Evolutionary conservation across 805 yeast genomes (phyloP).

Genomic region (Cyberlindnera euphorbiae): DNA sequence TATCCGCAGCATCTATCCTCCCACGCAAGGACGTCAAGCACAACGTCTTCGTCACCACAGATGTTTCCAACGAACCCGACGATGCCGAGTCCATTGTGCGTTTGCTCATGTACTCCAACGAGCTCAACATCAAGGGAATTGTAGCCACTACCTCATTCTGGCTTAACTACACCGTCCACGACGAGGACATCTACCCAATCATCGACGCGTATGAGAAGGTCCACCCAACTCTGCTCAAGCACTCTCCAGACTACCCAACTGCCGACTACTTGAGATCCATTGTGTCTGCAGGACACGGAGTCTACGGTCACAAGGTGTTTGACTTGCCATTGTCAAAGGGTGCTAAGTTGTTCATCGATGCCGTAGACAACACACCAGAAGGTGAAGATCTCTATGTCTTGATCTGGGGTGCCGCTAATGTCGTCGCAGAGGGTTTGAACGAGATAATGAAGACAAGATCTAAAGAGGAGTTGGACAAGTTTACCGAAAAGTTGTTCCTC

Average conservation of each 20-base stretch:
- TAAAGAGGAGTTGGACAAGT: constrained; percentile 11
- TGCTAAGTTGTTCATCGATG: constrained; percentile 23
- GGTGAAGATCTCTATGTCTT: constrained; percentile 22
- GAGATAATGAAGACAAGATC: constrained; percentile 20
- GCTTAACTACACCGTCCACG: constrained; percentile 28
- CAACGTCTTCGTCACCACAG: constrained; percentile 28
- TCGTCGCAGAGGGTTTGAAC: constrained; percentile 29
- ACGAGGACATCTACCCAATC: constrained; percentile 29
- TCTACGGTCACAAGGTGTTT: constrained; percentile 25
- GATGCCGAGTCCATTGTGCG: constrained; percentile 30
- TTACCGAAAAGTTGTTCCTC: constrained; percentile 20
- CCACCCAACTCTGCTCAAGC: constrained; percentile 23
- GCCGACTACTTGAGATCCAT: constrained; percentile 26
- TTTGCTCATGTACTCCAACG: constrained; percentile 28
- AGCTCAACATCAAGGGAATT: constrained; percentile 26
- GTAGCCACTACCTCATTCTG: constrained; percentile 32
- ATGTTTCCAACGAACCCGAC: constrained; percentile 30
- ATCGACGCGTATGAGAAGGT: constrained; percentile 29
- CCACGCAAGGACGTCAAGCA: constrained; percentile 29
- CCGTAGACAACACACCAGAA: constrained; percentile 18
- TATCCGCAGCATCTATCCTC: background rate
- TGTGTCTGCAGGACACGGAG: constrained; percentile 23
- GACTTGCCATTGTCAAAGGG: constrained; percentile 21
- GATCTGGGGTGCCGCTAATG: constrained; percentile 31
- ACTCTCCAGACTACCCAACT: constrained; percentile 26